Evolutionary conservation across 805 yeast species (phyloP), one percentile per base, ranked within the genome.

Genomic region (Candida suzukii): DNA sequence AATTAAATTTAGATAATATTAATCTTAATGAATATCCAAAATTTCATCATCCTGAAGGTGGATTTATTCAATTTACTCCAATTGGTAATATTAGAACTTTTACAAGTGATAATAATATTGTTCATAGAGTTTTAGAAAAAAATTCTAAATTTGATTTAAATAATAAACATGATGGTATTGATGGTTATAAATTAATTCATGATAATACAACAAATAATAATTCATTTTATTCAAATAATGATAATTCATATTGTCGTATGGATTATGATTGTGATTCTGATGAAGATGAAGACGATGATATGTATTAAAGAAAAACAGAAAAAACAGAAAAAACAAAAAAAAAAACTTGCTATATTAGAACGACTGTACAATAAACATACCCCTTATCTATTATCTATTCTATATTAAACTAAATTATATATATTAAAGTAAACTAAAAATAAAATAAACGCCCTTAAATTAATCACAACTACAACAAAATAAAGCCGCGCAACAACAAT

Each of bases 31-130:
- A 75, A 42, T 76, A 75, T 69, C 79, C 83, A 13, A 63, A 70
- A 42, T 77, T 73, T 48, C 66, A 67, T 40, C 83, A 76, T 47
- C 83, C 83, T 2, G 76, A 76, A 12, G 83, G 83, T 10, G 83
- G 83, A 0, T 66, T 65, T 25, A 72, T 77, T 37, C 78, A 76
- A 53, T 72, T 77, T 42, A 76, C 83, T 1, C 83, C 83, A 20
- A 69, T 79, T 63, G 83, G 83, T n/a, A 74, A 76, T 38, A 61
- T 77, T 32, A 61, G 83, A 46, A 65, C 70, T 2, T 58, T 56
- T 46, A 18, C 63, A 22, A 59, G 68, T 27, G 65, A 63, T 26
- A 66, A 67, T 37, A 77, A 77, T 40, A 68, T 71, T 38, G 53
- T 61, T 43, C 63, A 70, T 25, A 67, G 76, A 39, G 63, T 66